Conservation (phyloP, 1,284 basidiomycete genomes). For the Sporisorium exsertum region DNA sequence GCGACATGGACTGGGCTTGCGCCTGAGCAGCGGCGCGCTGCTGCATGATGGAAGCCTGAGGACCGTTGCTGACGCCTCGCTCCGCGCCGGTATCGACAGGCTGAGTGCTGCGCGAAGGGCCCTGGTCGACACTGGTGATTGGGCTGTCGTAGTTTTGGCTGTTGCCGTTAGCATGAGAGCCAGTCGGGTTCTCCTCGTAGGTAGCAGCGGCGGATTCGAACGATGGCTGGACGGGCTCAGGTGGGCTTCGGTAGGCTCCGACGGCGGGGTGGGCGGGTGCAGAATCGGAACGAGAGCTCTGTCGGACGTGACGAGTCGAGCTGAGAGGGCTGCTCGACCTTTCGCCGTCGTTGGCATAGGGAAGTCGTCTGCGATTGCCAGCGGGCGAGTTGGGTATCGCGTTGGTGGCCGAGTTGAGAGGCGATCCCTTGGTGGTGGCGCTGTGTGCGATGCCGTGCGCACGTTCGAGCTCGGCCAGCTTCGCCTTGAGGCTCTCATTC, state of each 20-base stretch:
- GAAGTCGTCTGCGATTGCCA: slow-evolving; percentile 35
- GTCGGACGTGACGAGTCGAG: slow-evolving; percentile 31
- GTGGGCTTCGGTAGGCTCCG: neutral
- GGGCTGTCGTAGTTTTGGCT: slow-evolving; percentile 28
- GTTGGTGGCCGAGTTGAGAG: slow-evolving; percentile 18
- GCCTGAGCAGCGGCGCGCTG: slow-evolving; percentile 60
- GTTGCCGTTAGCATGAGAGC: slow-evolving; percentile 20
- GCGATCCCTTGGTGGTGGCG: slow-evolving; percentile 21
- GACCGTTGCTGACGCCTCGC: slow-evolving; percentile 10
- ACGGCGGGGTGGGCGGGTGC: neutral
- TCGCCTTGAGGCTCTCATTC: slow-evolving; percentile 60
- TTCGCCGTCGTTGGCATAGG: slow-evolving; percentile 23
- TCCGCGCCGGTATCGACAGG: slow-evolving; percentile 32
- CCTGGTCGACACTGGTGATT: slow-evolving; percentile 39
- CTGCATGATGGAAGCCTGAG: slow-evolving; percentile 59
- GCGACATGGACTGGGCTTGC: slow-evolving; percentile 43
- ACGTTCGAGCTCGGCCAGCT: slow-evolving; percentile 37
- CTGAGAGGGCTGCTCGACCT: slow-evolving; percentile 42
- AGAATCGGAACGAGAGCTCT: slow-evolving; percentile 32
- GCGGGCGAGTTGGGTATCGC: slow-evolving; percentile 39
- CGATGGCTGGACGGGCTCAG: slow-evolving; percentile 1
- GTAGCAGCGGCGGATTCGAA: slow-evolving; percentile 7
- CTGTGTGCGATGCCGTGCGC: slow-evolving; percentile 15
- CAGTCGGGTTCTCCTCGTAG: slow-evolving; percentile 6
- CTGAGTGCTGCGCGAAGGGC: slow-evolving; percentile 28